Evolutionary conservation across 202 grass and related monocot species (phyloP), one percentile per base, ranked within the genome.

Genomic region (Musa balbisiana): DNA sequence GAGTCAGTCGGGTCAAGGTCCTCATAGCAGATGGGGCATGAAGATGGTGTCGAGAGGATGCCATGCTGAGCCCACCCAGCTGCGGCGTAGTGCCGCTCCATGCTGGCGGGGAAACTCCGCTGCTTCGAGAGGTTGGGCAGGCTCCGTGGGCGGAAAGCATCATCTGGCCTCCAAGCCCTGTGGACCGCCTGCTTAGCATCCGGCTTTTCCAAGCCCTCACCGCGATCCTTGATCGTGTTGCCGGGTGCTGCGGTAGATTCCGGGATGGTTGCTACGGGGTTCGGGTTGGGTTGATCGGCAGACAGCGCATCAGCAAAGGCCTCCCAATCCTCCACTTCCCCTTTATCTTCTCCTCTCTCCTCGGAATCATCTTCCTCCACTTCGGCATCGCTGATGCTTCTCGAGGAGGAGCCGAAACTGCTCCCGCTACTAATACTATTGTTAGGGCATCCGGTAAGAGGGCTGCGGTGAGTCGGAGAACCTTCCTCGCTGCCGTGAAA

Each of bases 261-360:
- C 2, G 70, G 51, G 66, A 75, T 24, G 16, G 53, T 66, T 1
- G 20, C 78, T 19, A 19, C 63, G 1, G 64, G 60, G 78, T 58
- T 73, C 53, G 80, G 67, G 78, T 73, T 75, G 55, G 88, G 69
- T 52, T 80, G 62, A 80, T 89, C 74, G 0, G 72, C 65, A 6
- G 81, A 84, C 19, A 99, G 79, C 11, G 89, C 95, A 82, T 99
- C 95, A 0, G 95, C 95, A 27, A 92, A 91, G 6, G 91, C 85
- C 76, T 99, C 95, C 95, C 95, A 99, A 88, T 99, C 91, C 62
- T 99, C 95, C 71, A 97, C 77, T n/a, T 82, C 94, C 21, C 33
- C 33, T 43, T 43, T 43, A 43, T 77, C 94, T 78, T 87, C 89
- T 49, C 80, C 90, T 16, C 89, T 90, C 72, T 80, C 84, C 64